Evolutionary conservation across 2,329 filamentous ascomycete genomes (phyloP), one percentile per base, ranked within the genome.

Genomic region (Aspergillus pseudotamarii): DNA sequence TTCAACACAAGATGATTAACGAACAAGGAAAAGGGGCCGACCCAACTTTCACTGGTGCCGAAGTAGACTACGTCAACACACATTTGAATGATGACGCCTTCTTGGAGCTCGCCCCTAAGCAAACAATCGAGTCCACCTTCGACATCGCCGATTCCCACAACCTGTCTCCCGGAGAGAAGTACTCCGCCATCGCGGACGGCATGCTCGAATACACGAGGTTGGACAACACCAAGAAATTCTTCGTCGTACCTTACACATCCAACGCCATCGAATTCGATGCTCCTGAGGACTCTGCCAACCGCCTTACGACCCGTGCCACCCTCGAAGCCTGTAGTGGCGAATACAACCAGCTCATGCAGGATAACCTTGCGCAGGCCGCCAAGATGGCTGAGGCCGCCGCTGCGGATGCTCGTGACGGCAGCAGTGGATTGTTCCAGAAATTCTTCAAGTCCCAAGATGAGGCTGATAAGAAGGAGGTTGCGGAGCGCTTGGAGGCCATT

Each of bases 361-460:
- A 58, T 3, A 61, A 61, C 14, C 61, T 68, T 26, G 14, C 21
- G 2, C 66, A 64, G 16, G 66, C 60, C 10, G 59, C 62, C 11
- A 34, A 64, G 32, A 68, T 68, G 66, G 66, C 66, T 30, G 58
- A 45, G 8, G 62, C 60, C 1, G 66, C 57, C 2, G 64, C 66
- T 9, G 38, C 54, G 0, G 66, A 68, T 21, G 66, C 66, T 0
- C 64, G 66, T 14, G 57, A 58, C 3, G 60, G 59, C 19, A 53
- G 21, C 16, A 60, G 45, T 28, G 38, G n/a, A 3, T 54, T 64
- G 43, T 65, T 68, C 55, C 16, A 66, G 43, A 68, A 65, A 28
- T 66, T 62, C 59, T 68, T 68, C 61, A 68, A 59, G 59, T 60
- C 64, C n/a, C 57, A 57, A 16, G 30, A 41, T n/a, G 28, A 65